Percentiles rank a stretch among this genome's conserved stretches.
These are phyloP conservation scores for Irineochytrium annulatum DNA, from an alignment of 192 early-diverging fungal genomes.

Conservation along the genomic window DNA sequence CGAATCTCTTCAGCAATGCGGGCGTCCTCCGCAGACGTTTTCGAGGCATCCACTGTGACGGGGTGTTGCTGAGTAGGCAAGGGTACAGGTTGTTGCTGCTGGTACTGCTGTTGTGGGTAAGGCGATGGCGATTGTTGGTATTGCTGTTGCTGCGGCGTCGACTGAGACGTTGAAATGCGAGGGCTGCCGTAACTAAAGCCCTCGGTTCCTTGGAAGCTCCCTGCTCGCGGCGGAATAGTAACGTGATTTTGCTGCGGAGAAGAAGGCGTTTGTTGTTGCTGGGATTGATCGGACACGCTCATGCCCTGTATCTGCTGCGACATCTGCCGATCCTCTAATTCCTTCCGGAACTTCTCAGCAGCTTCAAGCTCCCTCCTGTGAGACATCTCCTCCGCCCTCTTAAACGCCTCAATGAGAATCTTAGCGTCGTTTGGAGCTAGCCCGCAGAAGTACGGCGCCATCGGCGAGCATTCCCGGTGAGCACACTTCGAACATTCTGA, in stretches of 20 bases:
- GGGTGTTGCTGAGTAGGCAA: neutral
- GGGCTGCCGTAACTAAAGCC: too few relatives aligned
- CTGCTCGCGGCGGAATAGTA: constrained; percentile 7
- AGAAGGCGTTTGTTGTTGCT: too few relatives aligned
- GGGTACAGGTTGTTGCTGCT: constrained; percentile 25
- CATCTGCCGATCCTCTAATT: constrained; percentile 8
- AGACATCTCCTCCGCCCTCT: constrained; percentile 36
- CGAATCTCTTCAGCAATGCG: constrained; percentile 1
- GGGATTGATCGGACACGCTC: too few relatives aligned
- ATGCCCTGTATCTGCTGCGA: neutral
- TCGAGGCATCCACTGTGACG: neutral
- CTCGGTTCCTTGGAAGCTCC: too few relatives aligned
- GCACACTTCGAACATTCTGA: constrained; percentile 33
- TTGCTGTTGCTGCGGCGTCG: too few relatives aligned
- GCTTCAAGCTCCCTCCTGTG: constrained; percentile 43
- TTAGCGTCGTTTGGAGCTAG: constrained; percentile 38
- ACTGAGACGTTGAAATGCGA: constrained; percentile 6
- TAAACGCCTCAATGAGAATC: constrained; percentile 39
- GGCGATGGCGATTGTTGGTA: too few relatives aligned
- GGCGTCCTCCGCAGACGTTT: neutral
- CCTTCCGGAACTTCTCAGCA: constrained; percentile 26
- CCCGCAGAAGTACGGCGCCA: constrained; percentile 47
- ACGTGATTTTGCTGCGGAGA: neutral
- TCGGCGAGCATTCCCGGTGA: constrained; percentile 36
- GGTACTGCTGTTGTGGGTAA: constrained; percentile 25